Evolutionary conservation across 148 eudicot species (phyloP).

Genomic region (Salicornia ramosissima): DNA sequence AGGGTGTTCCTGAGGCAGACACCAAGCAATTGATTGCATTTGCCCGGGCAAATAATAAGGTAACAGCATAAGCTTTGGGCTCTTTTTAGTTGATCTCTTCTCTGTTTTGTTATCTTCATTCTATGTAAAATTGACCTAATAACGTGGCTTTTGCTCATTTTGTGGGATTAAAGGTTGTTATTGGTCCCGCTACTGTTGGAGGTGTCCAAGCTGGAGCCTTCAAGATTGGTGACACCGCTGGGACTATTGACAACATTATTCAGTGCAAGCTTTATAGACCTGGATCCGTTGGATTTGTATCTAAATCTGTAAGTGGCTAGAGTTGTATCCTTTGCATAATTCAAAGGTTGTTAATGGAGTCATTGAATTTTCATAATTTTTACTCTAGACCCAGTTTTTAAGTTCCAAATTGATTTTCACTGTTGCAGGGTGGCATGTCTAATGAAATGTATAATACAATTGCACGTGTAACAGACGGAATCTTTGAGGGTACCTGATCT

Average conservation of each 20-base stretch:
- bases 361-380: background rate
- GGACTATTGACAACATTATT: conserved; percentile 84
- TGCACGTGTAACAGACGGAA: conserved; percentile 95
- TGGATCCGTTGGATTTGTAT: conserved; percentile 98
- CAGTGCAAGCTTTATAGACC: conserved; percentile 95
- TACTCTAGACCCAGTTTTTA: background rate
- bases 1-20: conserved; percentile 96
- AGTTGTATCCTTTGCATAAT: background rate
- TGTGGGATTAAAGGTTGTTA: conserved; percentile 57
- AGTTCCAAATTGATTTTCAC: conserved; percentile 1
- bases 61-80: conserved; percentile 14
- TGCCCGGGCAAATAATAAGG: conserved; percentile 94
- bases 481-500: conserved; percentile 71
- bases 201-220: conserved; percentile 99
- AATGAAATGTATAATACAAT: conserved; percentile 87
- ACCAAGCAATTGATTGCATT: conserved; percentile 86
- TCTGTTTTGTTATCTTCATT: background rate
- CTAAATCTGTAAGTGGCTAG: conserved; percentile 77
- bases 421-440: conserved; percentile 96
- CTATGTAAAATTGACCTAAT: background rate
- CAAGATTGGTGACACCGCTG: conserved; percentile 98
- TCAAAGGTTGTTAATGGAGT: background rate
- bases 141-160: background rate
- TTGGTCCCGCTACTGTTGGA: conserved; percentile 98
- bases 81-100: background rate